phyloP scores from a whole-genome alignment of 768 basidiomycete species.

The Cubamyces lactineus region DNA sequence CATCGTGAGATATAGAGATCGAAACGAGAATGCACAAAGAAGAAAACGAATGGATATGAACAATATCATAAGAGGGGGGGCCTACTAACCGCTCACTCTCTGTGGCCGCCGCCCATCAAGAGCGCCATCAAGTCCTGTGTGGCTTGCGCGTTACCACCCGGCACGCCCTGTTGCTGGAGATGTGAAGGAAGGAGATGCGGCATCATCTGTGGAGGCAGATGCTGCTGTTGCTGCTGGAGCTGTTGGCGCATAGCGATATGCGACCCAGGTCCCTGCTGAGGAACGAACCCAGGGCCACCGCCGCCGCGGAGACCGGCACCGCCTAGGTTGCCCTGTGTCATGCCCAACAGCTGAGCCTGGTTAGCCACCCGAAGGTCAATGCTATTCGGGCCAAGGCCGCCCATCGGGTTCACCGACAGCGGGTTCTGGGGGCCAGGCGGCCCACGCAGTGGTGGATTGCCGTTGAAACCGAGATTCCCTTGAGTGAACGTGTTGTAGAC shows the following conservation, averaged over 20 bases:
- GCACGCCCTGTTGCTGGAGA: slow-evolving; percentile 62
- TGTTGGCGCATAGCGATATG: slow-evolving; percentile 54
- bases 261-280: slow-evolving; percentile 47
- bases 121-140: slow-evolving; percentile 82
- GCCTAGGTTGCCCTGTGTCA: slow-evolving; percentile 49
- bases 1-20: slow-evolving; percentile 4
- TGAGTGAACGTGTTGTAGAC: slow-evolving; percentile 58
- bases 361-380: slow-evolving; percentile 57
- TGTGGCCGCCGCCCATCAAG: slow-evolving; percentile 76
- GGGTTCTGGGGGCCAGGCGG: slow-evolving; percentile 50
- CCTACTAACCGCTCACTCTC: slow-evolving; percentile 54
- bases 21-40: not conserved
- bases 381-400: slow-evolving; percentile 55
- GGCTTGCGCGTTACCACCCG: slow-evolving; percentile 54
- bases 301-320: slow-evolving; percentile 50
- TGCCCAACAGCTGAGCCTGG: slow-evolving; percentile 50
- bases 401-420: slow-evolving; percentile 52
- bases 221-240: slow-evolving; percentile 56
- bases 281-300: slow-evolving; percentile 50
- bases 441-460: slow-evolving; percentile 51
- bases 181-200: slow-evolving; percentile 57
- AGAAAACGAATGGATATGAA: slow-evolving; percentile 9
- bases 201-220: slow-evolving; percentile 60
- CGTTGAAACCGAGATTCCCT: slow-evolving; percentile 33
- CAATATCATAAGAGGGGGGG: slow-evolving; percentile 9